Evolutionary conservation across 495 filamentous ascomycete species (phyloP), one percentile per base, ranked within the genome.

Genomic region (Aspergillus kassunensis): DNA sequence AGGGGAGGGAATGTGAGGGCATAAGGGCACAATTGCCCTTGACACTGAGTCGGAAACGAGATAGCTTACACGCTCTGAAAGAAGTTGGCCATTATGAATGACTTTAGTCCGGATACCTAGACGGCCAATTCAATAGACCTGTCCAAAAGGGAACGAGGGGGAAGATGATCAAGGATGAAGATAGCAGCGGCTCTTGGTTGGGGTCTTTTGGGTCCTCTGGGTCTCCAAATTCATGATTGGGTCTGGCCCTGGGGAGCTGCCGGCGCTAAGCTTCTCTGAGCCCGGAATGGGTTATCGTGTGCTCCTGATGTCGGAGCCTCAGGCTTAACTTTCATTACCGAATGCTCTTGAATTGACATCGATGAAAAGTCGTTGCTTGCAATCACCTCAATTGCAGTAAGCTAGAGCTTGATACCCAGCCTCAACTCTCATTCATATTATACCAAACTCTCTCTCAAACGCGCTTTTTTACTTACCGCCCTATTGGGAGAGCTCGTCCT

Each of bases 61-160:
- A 49, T 29, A 48, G 87, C 86, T 78, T 78, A 89, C 87, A 90
- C 86, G 66, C 86, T 86, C 64, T 86, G 87, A 61, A 90, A 87
- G 64, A 89, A 78, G 66, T 83, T 87, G 52, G 86, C 84, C 87
- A 90, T 90, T 49, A 58, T 79, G 64, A 51, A 56, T 1, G 19
- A 7, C 37, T 44, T 25, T 12, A n/a, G 25, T 25, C 39, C 25
- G 10, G 30, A 30, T 16, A 5, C 27, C 5, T 11, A 30, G 29
- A 12, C 20, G 43, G 13, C 11, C 16, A 40, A 20, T 30, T 12
- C 30, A 44, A 52, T n/a, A 46, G 24, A 46, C 42, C 43, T 46
- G 42, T 36, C 34, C 44, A 36, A 41, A 57, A 33, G 40, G 13
- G 49, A 53, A 56, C 42, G 60, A 58, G 61, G 58, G 56, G 58